Evolutionary conservation across 495 filamentous ascomycete genomes (phyloP), one percentile per base, ranked within the genome.

Genomic region (Talaromyces trachyspermus): DNA sequence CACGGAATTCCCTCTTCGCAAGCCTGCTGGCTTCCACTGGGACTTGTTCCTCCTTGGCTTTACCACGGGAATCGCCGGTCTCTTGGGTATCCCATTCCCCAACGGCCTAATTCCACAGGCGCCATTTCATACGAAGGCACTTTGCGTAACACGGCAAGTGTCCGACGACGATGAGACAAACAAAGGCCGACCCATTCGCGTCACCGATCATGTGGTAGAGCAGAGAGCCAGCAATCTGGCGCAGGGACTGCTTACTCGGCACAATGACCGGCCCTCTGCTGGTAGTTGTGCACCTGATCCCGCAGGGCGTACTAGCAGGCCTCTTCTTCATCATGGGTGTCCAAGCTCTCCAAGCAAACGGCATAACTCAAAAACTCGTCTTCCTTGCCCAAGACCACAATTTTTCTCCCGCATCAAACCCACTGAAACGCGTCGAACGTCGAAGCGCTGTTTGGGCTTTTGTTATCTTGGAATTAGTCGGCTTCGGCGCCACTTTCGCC

Each of bases 1-100:
- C 36, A 94, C 83, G 33, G 85, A 95, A 55, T 97, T 95, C 57
- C 91, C 91, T 1, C 77, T 96, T 17, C 76, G 76, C 10, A 97
- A 97, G 54, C 91, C 91, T 5, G 88, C 89, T 25, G 90, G 90
- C 8, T 96, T 96, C 61, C 90, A 95, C 70, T 96, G 89, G 89
- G 90, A 95, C 55, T 60, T 96, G 41, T 95, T 92, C 74, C 80
- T 96, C 22, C 80, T 96, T 1, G 91, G 91, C 11, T 68, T 89
- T 10, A 96, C 91, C 3, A 95, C 90, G 0, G 85, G 84, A 45
- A 64, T 95, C 14, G 83, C 84, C 12, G 91, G 90, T 5, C 66
- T 97, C 7, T 70, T 95, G 17, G 91, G 91, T 3, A 76, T 97
- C 23, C 91, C 91, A 12, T 85, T 90, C 52, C 91, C 90, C 22